phyloP scores from a whole-genome alignment of 495 filamentous ascomycete genomes.

The Chaetomidium leptoderma region DNA sequence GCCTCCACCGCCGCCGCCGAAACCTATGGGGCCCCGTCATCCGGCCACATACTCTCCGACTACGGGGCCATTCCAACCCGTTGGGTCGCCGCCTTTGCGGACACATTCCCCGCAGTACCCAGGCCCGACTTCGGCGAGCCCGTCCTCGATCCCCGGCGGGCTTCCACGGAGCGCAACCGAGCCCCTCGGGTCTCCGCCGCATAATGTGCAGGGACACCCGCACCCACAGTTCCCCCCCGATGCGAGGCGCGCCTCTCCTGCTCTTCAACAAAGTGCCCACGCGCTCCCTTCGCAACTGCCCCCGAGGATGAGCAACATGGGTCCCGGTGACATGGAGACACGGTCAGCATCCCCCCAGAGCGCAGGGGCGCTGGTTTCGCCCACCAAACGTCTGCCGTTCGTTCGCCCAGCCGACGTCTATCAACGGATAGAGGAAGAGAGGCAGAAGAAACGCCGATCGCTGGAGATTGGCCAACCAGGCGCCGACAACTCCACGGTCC shows the following conservation, averaged over 20 bases:
- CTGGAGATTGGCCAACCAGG: slow-evolving; percentile 50
- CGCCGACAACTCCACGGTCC: slow-evolving; percentile 33
- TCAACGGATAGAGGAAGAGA: slow-evolving; percentile 64
- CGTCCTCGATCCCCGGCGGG: slow-evolving; percentile 1
- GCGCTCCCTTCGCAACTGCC: slow-evolving; percentile 43
- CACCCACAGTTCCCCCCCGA: slow-evolving; percentile 4
- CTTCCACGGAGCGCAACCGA: slow-evolving; percentile 17
- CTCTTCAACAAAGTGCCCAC: slow-evolving; percentile 25
- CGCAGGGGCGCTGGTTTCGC: slow-evolving; percentile 21
- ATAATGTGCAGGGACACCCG: not conserved
- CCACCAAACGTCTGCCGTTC: slow-evolving; percentile 54
- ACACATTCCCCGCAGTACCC: slow-evolving; percentile 21
- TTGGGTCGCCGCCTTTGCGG: slow-evolving; percentile 19
- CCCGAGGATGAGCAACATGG: slow-evolving; percentile 58
- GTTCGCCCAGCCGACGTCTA: slow-evolving; percentile 78
- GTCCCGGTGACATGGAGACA: slow-evolving; percentile 21
- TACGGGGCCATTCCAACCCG: slow-evolving; percentile 13
- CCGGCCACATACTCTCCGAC: slow-evolving; percentile 18
- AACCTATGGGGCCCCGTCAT: slow-evolving; percentile 26
- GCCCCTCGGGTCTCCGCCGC: slow-evolving; percentile 5
- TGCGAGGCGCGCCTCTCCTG: slow-evolving; percentile 18
- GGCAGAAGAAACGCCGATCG: slow-evolving; percentile 51
- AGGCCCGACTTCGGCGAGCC: slow-evolving; percentile 1
- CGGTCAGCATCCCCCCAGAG: slow-evolving; percentile 36
- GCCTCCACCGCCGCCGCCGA: slow-evolving; percentile 36